phyloP scores from a whole-genome alignment of 805 yeast species.

The Hanseniaspora lachancei region DNA sequence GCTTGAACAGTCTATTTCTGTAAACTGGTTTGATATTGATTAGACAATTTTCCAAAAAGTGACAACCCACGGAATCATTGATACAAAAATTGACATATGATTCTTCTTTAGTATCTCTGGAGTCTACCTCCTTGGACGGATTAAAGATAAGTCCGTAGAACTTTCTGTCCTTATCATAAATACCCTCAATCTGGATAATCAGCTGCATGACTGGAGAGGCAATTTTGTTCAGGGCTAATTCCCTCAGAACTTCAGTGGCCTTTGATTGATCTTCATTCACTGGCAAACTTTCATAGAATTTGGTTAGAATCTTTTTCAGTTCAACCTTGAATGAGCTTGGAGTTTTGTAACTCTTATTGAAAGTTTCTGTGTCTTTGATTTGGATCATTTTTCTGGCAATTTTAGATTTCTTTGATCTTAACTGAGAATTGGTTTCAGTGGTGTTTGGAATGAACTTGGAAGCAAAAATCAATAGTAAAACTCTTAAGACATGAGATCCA shows the following conservation, averaged over 20 bases:
- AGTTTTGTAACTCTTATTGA: conserved; percentile 50
- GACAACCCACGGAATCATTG: conserved; percentile 86
- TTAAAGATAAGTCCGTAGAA: conserved; percentile 55
- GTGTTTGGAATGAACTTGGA: conserved; percentile 72
- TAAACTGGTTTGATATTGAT: conserved; percentile 53
- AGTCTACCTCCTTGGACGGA: conserved; percentile 31
- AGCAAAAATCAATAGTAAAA: conserved; percentile 54
- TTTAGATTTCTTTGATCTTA: conserved; percentile 72
- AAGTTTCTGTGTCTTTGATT: conserved; percentile 64
- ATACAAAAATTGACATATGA: conserved; percentile 73
- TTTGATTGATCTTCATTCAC: conserved; percentile 21
- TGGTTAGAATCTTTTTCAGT: conserved; percentile 37
- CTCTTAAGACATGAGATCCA: conserved; percentile 76
- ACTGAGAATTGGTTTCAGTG: conserved; percentile 50
- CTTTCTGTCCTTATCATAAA: conserved; percentile 58
- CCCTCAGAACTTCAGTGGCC: conserved; percentile 44
- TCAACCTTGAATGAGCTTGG: conserved; percentile 58
- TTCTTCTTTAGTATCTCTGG: conserved; percentile 46
- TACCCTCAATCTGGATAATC: conserved; percentile 65
- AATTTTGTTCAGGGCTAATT: conserved; percentile 59
- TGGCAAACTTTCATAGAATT: conserved; percentile 28
- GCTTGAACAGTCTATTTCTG: conserved; percentile 53
- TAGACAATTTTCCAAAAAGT: conserved; percentile 65
- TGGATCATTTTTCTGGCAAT: conserved; percentile 90
- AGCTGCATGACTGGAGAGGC: conserved; percentile 84